A percentile compares a stretch with the other conserved stretches of the same genome.
These are phyloP conservation scores for Pleurotus cornucopiae DNA, from an alignment of 768 basidiomycete species.

Conservation along the genomic window DNA sequence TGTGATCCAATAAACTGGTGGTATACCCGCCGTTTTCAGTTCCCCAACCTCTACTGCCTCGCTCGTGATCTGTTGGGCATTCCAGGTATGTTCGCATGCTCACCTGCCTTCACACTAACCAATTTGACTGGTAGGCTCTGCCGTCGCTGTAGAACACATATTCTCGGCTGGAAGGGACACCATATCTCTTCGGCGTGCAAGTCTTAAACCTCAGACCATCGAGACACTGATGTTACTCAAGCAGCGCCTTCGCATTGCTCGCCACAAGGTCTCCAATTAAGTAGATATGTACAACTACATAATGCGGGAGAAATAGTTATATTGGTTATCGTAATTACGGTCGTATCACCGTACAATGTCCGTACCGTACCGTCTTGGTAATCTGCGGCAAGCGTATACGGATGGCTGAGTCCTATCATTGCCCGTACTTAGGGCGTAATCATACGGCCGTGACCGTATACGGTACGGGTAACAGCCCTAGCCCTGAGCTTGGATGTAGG, in stretches of 20 bases:
- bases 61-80: too few species aligned
- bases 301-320: neutral
- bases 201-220: constrained; percentile 25
- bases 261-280: neutral
- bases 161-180: constrained; percentile 29
- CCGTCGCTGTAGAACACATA: constrained; percentile 27
- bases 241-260: neutral
- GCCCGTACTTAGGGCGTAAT: neutral
- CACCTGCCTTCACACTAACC: neutral
- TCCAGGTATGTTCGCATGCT: too few species aligned
- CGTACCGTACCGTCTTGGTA: too few species aligned
- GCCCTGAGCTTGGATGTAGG: too few species aligned
- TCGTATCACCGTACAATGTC: too few species aligned
- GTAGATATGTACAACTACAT: neutral
- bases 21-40: too few species aligned
- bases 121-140: constrained; percentile 20
- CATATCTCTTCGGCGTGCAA: constrained; percentile 25
- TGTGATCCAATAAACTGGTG: too few species aligned
- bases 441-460: constrained; percentile 10
- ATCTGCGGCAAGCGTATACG: too few species aligned
- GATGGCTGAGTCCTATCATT: neutral
- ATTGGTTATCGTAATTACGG: neutral
- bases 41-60: too few species aligned
- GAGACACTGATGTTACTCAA: constrained; percentile 25
- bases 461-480: constrained; percentile 8